These are phyloP conservation scores for Cladosporium sp. DNA, from an alignment of 2,329 filamentous ascomycete genomes.

Conservation along the genomic window DNA sequence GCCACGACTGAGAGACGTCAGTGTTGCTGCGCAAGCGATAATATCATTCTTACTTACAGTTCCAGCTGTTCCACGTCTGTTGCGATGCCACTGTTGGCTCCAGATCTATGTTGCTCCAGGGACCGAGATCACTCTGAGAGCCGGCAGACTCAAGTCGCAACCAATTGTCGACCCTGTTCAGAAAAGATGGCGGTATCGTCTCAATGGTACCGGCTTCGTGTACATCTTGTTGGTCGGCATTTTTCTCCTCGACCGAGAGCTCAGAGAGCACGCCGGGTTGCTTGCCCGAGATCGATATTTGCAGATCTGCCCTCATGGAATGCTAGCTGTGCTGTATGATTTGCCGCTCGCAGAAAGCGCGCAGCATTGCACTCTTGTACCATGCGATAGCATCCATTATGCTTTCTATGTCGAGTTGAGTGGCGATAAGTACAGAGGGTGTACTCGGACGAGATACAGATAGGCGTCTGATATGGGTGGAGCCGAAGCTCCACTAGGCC, in stretches of 20 bases:
- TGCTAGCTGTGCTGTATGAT: not conserved
- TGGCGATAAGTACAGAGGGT: not conserved
- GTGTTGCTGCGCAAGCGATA: not conserved
- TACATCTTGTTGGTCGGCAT: not conserved
- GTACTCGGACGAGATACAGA: conserved; percentile 1
- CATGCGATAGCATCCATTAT: not conserved
- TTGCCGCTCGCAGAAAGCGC: not conserved
- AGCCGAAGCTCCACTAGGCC: not conserved
- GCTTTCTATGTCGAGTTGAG: not conserved
- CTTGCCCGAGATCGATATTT: not conserved
- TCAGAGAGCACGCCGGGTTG: not conserved
- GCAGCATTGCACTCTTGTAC: not conserved
- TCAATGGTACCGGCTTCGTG: not conserved
- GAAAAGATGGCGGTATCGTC: not conserved
- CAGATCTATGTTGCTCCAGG: conserved; percentile 23
- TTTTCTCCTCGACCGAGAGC: not conserved
- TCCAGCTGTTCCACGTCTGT: conserved; percentile 23
- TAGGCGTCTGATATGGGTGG: not conserved
- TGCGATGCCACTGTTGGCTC: conserved; percentile 21
- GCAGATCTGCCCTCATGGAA: not conserved
- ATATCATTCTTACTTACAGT: conserved; percentile 18
- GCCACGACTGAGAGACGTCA: conserved; percentile 19
- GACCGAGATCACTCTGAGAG: not conserved
- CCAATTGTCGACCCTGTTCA: not conserved
- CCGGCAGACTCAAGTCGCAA: not conserved